phyloP scores from a whole-genome alignment of 2,329 filamentous ascomycete genomes.

The Claviceps digitariae region DNA sequence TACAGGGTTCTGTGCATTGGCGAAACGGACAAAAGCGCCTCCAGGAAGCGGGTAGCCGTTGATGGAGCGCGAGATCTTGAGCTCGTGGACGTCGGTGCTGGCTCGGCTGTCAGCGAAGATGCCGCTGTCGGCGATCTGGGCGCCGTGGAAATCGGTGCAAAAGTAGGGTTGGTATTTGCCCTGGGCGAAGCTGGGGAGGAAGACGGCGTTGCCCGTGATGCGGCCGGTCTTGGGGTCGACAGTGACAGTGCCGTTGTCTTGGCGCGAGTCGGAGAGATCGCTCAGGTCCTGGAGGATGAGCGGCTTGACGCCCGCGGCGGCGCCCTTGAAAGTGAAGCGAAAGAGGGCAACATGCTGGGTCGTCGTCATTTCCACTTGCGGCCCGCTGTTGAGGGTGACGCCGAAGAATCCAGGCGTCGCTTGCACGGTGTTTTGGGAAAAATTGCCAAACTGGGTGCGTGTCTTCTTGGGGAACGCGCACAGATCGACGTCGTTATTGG shows the following conservation, averaged over 20 bases:
- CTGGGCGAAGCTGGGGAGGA: slow-evolving; percentile 50
- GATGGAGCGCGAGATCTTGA: slow-evolving; percentile 35
- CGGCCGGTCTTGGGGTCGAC: slow-evolving; percentile 44
- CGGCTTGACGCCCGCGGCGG: slow-evolving; percentile 28
- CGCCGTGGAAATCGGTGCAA: slow-evolving; percentile 53
- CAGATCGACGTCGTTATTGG: slow-evolving; percentile 44
- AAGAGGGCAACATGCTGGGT: slow-evolving; percentile 54
- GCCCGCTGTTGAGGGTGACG: slow-evolving; percentile 41
- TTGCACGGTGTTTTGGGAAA: slow-evolving; percentile 35
- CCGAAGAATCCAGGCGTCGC: slow-evolving; percentile 54
- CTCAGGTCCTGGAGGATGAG: slow-evolving; percentile 52
- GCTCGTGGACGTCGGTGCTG: slow-evolving; percentile 29
- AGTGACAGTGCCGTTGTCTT: slow-evolving; percentile 40
- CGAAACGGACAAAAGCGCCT: slow-evolving; percentile 52
- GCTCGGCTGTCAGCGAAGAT: slow-evolving; percentile 46
- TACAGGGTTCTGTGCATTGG: slow-evolving; percentile 36
- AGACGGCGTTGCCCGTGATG: slow-evolving; percentile 48
- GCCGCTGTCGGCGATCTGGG: slow-evolving; percentile 43
- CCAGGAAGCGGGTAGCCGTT: slow-evolving; percentile 42
- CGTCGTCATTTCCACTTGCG: slow-evolving; percentile 53
- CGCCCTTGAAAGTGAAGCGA: slow-evolving; percentile 45
- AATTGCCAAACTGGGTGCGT: slow-evolving; percentile 26
- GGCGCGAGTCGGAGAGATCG: slow-evolving; percentile 48
- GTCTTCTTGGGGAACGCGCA: slow-evolving; percentile 44
- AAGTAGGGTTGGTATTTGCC: slow-evolving; percentile 49